Evolutionary conservation across 2,329 filamentous ascomycete genomes (phyloP).

Genomic region (Penicillium sp.): DNA sequence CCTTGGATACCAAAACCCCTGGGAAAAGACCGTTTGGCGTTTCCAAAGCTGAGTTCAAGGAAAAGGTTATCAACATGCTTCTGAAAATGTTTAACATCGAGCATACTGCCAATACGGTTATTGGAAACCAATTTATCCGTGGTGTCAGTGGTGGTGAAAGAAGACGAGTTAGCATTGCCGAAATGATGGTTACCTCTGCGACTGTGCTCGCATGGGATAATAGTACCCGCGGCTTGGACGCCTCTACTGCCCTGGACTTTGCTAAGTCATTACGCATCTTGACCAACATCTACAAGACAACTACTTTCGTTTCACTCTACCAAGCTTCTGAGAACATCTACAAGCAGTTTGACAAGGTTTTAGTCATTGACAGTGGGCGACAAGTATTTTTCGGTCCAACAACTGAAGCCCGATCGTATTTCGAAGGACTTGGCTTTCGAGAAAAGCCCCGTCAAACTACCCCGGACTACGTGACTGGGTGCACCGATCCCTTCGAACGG

Average conservation of each 20-base stretch:
- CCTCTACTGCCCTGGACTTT: conserved; percentile 70
- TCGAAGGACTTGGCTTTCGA: conserved; percentile 75
- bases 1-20: conserved; percentile 81
- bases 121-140: conserved; percentile 79
- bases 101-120: conserved; percentile 81
- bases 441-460: conserved; percentile 78
- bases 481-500: conserved; percentile 82
- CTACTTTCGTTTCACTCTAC: conserved; percentile 84
- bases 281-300: conserved; percentile 81
- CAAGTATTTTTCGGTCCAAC: conserved; percentile 77
- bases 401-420: conserved; percentile 70
- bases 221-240: conserved; percentile 70
- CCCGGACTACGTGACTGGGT: conserved; percentile 79
- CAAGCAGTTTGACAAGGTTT: conserved; percentile 78
- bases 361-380: conserved; percentile 76
- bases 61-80: conserved; percentile 72
- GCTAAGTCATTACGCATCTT: conserved; percentile 73
- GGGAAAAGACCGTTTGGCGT: conserved; percentile 77
- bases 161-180: conserved; percentile 80
- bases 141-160: conserved; percentile 76
- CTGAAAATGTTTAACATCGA: conserved; percentile 94
- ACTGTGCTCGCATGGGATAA: conserved; percentile 78
- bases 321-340: conserved; percentile 85
- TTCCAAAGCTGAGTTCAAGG: conserved; percentile 74
- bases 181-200: conserved; percentile 77